Evolutionary conservation across 257 asterid genomes (phyloP), one percentile per base, ranked within the genome.

Genomic region (Oldenlandia corymbosa): DNA sequence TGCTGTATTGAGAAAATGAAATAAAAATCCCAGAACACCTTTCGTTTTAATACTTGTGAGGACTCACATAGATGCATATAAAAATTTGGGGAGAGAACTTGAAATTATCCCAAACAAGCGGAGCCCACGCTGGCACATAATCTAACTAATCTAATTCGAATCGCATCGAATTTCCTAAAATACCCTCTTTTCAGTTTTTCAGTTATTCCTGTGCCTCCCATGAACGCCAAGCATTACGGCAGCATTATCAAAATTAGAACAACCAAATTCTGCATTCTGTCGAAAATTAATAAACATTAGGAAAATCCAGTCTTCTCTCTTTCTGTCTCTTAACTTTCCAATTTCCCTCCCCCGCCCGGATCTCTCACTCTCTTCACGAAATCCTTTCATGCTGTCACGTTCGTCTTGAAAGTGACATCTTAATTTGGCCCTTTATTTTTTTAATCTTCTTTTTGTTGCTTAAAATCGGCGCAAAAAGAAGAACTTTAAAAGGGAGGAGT

Each of bases 101-200:
- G 28, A 32, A 39, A 58, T 50, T 23, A 17, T 34, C 65, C 58
- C n/a, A 67, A 56, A n/a, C n/a, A 59, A 37, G 36, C 62, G 65
- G 72, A 42, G 70, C 78, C 79, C 78, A 64, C 65, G 43, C 12
- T 21, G 58, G 61, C 28, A 55, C 53, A 55, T 63, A 32, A 3
- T 71, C 76, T 26, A 11, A 43, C 58, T 73, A 68, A 63, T 70
- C 75, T 77, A 73, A 60, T 58, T 43, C 27, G 27, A 36, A 8
- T 18, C 31, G 27, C 5, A 39, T 12, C 17, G 23, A 5, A 51
- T 56, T 53, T 62, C 69, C 68, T n/a, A 47, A 61, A 46, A 13
- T 42, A 48, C 65, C 66, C 77, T 36, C 56, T 26, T 49, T 60
- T 67, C 69, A 34, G 77, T 72, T 26, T 49, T 60, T 67, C 69